Conservation (phyloP, 2,329 filamentous ascomycete species). For the Nannizziopsis arthrosporioides region DNA sequence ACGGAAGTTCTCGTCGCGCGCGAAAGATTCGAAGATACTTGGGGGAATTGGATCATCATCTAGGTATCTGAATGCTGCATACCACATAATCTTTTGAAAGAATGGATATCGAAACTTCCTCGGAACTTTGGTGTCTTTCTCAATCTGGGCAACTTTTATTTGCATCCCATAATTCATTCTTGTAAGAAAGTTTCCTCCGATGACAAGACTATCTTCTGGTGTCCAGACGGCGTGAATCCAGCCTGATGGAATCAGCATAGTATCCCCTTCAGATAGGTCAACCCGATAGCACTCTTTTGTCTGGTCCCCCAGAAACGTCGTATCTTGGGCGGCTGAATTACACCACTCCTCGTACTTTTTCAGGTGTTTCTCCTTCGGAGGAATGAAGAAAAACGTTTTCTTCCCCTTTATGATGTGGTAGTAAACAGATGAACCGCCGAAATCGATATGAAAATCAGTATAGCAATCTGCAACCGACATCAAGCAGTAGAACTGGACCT, state of each 20-base stretch:
- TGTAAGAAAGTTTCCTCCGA: slow-evolving; percentile 60
- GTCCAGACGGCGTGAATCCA: slow-evolving; percentile 66
- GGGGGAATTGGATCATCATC: slow-evolving; percentile 52
- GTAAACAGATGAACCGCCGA: slow-evolving; percentile 58
- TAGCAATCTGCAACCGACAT: slow-evolving; percentile 63
- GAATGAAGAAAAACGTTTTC: slow-evolving; percentile 62
- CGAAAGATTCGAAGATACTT: slow-evolving; percentile 44
- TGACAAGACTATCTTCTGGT: slow-evolving; percentile 56
- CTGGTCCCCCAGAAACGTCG: slow-evolving; percentile 52
- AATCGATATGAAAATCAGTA: slow-evolving; percentile 62
- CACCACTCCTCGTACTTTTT: slow-evolving; percentile 64
- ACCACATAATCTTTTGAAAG: slow-evolving; percentile 61
- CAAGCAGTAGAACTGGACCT: slow-evolving; percentile 57
- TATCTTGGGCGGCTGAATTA: slow-evolving; percentile 54
- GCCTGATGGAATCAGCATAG: slow-evolving; percentile 58
- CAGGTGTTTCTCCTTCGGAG: slow-evolving; percentile 54
- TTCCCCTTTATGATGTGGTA: slow-evolving; percentile 58
- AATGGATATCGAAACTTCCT: slow-evolving; percentile 56
- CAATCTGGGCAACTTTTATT: slow-evolving; percentile 53
- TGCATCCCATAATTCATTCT: slow-evolving; percentile 55
- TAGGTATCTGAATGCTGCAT: slow-evolving; percentile 52
- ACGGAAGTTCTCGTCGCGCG: slow-evolving; percentile 40
- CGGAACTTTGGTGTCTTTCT: slow-evolving; percentile 55
- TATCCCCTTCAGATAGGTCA: slow-evolving; percentile 54
- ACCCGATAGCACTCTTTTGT: slow-evolving; percentile 57